Conservation (phyloP, 148 eudicot genomes). For the Silene uniflora region DNA sequence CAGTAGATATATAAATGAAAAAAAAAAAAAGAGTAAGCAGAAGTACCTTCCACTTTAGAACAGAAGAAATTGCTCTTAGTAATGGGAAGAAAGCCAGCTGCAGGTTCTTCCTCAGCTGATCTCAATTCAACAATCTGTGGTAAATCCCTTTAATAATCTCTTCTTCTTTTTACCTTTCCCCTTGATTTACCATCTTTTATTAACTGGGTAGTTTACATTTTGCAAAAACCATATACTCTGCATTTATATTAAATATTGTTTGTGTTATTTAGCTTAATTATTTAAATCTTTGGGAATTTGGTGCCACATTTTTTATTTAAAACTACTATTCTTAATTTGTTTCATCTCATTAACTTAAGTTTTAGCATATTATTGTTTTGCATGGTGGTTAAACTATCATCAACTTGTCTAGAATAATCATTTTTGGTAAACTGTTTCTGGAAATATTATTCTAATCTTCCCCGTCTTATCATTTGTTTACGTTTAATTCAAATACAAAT, state of each 20-base stretch:
- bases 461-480: too few relatives aligned
- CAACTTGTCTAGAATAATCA: too few relatives aligned
- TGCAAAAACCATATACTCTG: neutral
- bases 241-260: neutral
- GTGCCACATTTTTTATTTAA: neutral
- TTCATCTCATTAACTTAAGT: neutral
- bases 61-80: neutral
- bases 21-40: too few relatives aligned
- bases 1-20: too few relatives aligned
- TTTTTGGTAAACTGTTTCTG: too few relatives aligned
- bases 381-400: conserved; percentile 5
- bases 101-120: conserved; percentile 9
- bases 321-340: neutral
- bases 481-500: too few relatives aligned
- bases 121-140: neutral
- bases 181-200: neutral
- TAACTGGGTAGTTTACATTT: neutral
- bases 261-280: neutral
- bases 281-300: neutral
- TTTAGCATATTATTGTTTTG: conserved; percentile 8
- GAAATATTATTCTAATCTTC: too few relatives aligned
- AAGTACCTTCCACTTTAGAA: neutral
- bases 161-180: neutral
- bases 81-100: neutral
- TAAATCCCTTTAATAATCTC: conserved; percentile 3